These are phyloP conservation scores for Fomitopsis betulina DNA, from an alignment of 1,284 basidiomycete species.

Conservation along the genomic window DNA sequence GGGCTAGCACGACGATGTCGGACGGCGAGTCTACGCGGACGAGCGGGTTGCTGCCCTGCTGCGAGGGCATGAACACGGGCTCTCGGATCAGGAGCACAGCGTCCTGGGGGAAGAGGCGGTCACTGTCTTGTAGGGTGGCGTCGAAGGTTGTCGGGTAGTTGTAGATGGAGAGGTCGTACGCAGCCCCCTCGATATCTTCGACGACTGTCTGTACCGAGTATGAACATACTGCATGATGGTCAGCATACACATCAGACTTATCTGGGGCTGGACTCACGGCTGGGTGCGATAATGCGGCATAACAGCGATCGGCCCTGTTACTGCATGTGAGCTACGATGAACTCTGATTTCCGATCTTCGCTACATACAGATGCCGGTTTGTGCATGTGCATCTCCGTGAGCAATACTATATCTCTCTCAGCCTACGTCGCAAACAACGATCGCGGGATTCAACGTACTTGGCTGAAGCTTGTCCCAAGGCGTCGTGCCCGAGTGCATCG, in stretches of 20 bases:
- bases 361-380: neutral
- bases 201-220: conserved; percentile 15
- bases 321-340: neutral
- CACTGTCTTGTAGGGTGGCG: conserved; percentile 17
- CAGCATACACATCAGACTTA: neutral
- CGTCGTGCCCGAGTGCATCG: neutral
- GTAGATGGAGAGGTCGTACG: conserved; percentile 23
- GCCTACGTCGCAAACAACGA: neutral
- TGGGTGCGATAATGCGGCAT: conserved; percentile 16
- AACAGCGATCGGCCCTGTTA: conserved; percentile 15
- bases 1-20: conserved; percentile 21
- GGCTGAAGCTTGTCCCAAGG: neutral
- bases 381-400: neutral
- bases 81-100: conserved; percentile 27
- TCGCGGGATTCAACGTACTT: neutral
- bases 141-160: conserved; percentile 23
- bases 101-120: conserved; percentile 26
- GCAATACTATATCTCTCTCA: neutral
- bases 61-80: conserved; percentile 23
- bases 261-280: conserved; percentile 1
- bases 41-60: conserved; percentile 12
- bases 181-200: conserved; percentile 25
- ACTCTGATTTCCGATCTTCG: neutral
- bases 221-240: conserved; percentile 5
- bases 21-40: conserved; percentile 28